phyloP scores from a whole-genome alignment of 306 rosid species.

The Malus orientalis region DNA sequence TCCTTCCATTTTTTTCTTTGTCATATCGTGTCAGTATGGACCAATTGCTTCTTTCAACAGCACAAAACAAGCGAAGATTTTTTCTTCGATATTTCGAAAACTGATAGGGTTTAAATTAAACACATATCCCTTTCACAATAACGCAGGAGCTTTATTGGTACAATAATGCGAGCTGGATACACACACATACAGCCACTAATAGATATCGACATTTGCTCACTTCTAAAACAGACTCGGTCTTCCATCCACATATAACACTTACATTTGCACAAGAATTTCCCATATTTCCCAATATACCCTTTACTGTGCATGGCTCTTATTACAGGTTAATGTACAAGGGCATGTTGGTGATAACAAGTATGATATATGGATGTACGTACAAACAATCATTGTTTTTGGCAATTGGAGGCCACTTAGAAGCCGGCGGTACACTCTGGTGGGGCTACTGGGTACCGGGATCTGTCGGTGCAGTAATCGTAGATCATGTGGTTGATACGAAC shows the following conservation, averaged over 20 bases:
- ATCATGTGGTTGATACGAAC: conserved; percentile 81
- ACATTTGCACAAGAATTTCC: not conserved
- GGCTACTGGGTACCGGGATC: conserved; percentile 48
- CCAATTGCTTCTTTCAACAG: not conserved
- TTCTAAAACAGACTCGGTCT: not conserved
- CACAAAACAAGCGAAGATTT: not conserved
- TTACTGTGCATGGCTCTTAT: not conserved
- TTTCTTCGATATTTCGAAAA: not conserved
- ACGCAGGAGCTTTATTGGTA: conserved; percentile 1
- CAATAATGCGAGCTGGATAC: conserved; percentile 1
- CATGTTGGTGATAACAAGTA: not conserved
- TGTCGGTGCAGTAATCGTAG: conserved; percentile 80
- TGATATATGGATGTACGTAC: not conserved
- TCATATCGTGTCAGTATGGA: not conserved
- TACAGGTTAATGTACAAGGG: not conserved
- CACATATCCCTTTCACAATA: conserved; percentile 1
- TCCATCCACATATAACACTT: not conserved
- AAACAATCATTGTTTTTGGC: not conserved
- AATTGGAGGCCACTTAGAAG: conserved; percentile 12
- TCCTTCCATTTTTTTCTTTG: not conserved
- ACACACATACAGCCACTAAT: not conserved
- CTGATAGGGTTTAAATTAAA: not conserved
- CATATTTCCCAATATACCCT: not conserved
- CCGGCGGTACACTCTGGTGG: conserved; percentile 73
- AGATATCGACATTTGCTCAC: conserved; percentile 4